phyloP scores from a whole-genome alignment of 495 filamentous ascomycete species.

The Stereocaulon alpinum region DNA sequence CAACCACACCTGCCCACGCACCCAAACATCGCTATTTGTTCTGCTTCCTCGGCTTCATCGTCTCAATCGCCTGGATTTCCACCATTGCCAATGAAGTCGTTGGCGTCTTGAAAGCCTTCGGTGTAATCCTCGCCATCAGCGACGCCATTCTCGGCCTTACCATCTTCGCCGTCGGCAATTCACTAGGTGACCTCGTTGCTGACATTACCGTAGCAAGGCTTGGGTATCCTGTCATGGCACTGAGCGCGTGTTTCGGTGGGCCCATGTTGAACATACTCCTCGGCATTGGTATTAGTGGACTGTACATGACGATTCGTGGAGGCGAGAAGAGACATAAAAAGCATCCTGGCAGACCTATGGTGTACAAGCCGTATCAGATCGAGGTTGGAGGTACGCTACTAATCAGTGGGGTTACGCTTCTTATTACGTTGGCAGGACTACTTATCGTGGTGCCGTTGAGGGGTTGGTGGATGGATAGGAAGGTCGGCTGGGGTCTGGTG shows the following conservation, averaged over 20 bases:
- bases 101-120: slow-evolving; percentile 84
- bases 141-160: slow-evolving; percentile 95
- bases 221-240: slow-evolving; percentile 94
- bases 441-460: slow-evolving; percentile 76
- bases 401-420: slow-evolving; percentile 67
- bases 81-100: slow-evolving; percentile 96
- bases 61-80: slow-evolving; percentile 89
- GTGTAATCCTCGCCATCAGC: slow-evolving; percentile 84
- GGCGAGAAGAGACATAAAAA: slow-evolving; percentile 43
- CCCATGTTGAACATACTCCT: slow-evolving; percentile 97
- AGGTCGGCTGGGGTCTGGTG: slow-evolving; percentile 73
- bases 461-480: slow-evolving; percentile 78
- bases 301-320: slow-evolving; percentile 58
- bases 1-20: slow-evolving; percentile 47
- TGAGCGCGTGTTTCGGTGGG: slow-evolving; percentile 88
- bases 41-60: slow-evolving; percentile 83
- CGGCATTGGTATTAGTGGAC: slow-evolving; percentile 78
- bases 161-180: slow-evolving; percentile 94
- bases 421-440: slow-evolving; percentile 69
- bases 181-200: slow-evolving; percentile 85
- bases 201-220: slow-evolving; percentile 88
- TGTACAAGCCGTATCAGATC: slow-evolving; percentile 61
- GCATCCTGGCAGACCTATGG: slow-evolving; percentile 44
- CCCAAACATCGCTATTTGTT: slow-evolving; percentile 63
- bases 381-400: slow-evolving; percentile 74